Base-by-base conservation (phyloP, 768 basidiomycete genomes). In the Clathrus columnatus region DNA sequence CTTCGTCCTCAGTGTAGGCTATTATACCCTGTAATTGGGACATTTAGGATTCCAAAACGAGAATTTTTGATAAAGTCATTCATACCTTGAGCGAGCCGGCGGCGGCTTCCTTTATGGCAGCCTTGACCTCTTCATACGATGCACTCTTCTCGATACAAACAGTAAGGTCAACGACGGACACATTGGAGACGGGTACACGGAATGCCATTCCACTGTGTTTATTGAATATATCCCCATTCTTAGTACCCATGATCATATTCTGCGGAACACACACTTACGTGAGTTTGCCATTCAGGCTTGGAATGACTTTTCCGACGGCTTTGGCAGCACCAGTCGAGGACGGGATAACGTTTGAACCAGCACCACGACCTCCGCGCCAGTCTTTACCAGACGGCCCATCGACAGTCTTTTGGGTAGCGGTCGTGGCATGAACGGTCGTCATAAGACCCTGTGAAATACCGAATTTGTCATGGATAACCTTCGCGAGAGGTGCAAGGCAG, bases 321-420 rank as follows among this genome's bases (percentile, higher is more conserved):
- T 98, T 99, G 71, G 95, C 95, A 61, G 95, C 95, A 74, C 95
- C 95, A 62, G 95, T 97, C 63, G 94, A 95, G 21, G 94, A 96
- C 49, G 95, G 95, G 69, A 99, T 99, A 76, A 99, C 97, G 83
- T 99, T 99, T 78, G 87, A 88, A 73, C 85, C 87, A 61, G 94
- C 92, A 65, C 85, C 84, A 74, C 95, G 95, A 61, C 92, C 92
- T 68, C 92, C 92, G 69, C 92, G 90, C 92, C 92, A 95, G 77
- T 95, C 92, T 78, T 94, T 98, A 79, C 80, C 68, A 48, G 92
- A 95, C 45, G 91, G 91, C 50, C 91, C 93, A 62, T 96, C 94
- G 65, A 92, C 90, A 58, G 90, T 91, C 81, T 91, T 91, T 71
- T 92, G 89, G 57, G 93, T 95, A 50, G 93, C 93, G 48, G 93